Conservation (phyloP, 2,329 filamentous ascomycete genomes). For the Talaromyces sp. region DNA sequence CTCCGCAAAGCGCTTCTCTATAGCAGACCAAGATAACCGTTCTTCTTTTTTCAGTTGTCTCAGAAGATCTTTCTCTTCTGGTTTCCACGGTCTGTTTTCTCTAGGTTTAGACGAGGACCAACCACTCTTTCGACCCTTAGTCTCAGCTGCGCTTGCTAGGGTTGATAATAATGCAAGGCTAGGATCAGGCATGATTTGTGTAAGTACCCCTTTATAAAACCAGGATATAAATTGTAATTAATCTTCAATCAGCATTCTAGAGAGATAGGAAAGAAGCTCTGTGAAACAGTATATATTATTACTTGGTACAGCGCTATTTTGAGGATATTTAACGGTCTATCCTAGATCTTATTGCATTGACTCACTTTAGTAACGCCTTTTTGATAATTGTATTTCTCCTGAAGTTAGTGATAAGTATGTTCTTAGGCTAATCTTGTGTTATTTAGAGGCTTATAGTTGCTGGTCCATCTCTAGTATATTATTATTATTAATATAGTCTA, state of each 20-base stretch:
- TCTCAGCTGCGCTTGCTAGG: not conserved
- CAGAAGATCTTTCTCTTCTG: not conserved
- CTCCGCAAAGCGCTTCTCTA: not conserved
- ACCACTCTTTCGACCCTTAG: too few species aligned
- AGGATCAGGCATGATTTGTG: not conserved
- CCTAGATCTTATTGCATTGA: not conserved
- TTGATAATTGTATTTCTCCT: not conserved
- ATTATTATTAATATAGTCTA: not conserved
- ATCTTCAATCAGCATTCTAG: not conserved
- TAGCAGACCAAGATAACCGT: not conserved
- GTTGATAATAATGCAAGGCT: not conserved
- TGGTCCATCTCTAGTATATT: not conserved
- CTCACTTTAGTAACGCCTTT: not conserved
- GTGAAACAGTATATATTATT: too few species aligned
- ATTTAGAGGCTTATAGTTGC: not conserved
- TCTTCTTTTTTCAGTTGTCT: not conserved
- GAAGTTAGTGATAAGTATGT: not conserved
- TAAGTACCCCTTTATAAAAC: slow-evolving; percentile 8
- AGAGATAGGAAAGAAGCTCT: not conserved
- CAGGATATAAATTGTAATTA: slow-evolving; percentile 9
- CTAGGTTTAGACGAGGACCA: too few species aligned
- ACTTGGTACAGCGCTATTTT: too few species aligned
- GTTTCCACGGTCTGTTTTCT: not conserved
- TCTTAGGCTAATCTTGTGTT: not conserved
- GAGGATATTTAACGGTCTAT: too few species aligned